Conservation (phyloP, 495 filamentous ascomycete species). For the Clavariopsis aquatica region DNA sequence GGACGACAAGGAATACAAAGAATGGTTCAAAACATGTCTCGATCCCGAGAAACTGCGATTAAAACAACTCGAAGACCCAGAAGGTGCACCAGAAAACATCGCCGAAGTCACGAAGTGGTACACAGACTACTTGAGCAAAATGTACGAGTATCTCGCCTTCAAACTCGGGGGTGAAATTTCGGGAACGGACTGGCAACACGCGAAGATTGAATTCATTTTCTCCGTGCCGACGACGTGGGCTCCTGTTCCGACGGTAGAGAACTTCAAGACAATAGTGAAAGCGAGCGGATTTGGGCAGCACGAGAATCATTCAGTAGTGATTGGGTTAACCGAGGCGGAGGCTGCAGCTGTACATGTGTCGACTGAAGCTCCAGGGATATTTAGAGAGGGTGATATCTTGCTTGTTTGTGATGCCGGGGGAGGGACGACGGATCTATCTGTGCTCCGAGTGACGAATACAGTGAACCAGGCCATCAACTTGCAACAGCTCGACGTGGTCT, state of each 20-base stretch:
- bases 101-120: slow-evolving; percentile 57
- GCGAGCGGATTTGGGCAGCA: slow-evolving; percentile 55
- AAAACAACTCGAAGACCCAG: slow-evolving; percentile 42
- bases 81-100: slow-evolving; percentile 34
- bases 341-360: slow-evolving; percentile 63
- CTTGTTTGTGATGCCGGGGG: slow-evolving; percentile 60
- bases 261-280: slow-evolving; percentile 54
- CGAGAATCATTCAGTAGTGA: slow-evolving; percentile 51
- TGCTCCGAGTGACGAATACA: slow-evolving; percentile 38
- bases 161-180: slow-evolving; percentile 49
- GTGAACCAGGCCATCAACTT: slow-evolving; percentile 40
- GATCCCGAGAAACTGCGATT: slow-evolving; percentile 50
- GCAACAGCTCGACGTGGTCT: slow-evolving; percentile 49
- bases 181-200: slow-evolving; percentile 49
- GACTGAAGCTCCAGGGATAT: slow-evolving; percentile 45
- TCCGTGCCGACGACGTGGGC: slow-evolving; percentile 71
- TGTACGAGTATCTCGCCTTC: slow-evolving; percentile 57
- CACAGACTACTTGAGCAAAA: slow-evolving; percentile 55
- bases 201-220: slow-evolving; percentile 64
- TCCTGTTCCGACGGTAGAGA: slow-evolving; percentile 57
- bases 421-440: slow-evolving; percentile 51
- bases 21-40: slow-evolving; percentile 66
- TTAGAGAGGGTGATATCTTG: slow-evolving; percentile 50
- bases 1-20: slow-evolving; percentile 45
- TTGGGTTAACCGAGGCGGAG: slow-evolving; percentile 70